Conservation (phyloP, 2,329 filamentous ascomycete species). For the Colletotrichum gigasporum region DNA sequence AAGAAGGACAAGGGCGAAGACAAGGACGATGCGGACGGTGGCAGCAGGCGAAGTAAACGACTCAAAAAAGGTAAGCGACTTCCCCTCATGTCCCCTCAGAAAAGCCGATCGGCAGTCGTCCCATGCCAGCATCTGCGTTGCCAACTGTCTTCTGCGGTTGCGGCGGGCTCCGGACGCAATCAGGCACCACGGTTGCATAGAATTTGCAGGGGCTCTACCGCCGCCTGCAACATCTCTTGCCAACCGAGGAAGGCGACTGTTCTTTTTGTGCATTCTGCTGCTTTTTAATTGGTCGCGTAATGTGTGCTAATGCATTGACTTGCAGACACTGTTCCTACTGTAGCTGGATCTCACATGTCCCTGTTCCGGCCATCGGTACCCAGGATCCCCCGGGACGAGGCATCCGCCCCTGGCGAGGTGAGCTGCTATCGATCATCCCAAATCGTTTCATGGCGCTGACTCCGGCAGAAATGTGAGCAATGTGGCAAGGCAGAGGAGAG, state of each 20-base stretch:
- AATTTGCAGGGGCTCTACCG: slow-evolving; percentile 26
- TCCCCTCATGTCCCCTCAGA: neutral
- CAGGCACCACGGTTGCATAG: neutral
- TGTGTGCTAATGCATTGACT: slow-evolving; percentile 36
- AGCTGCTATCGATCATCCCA: slow-evolving; percentile 20
- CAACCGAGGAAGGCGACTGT: neutral
- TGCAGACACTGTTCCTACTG: slow-evolving; percentile 76
- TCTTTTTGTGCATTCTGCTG: neutral
- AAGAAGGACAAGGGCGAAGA: slow-evolving; percentile 58
- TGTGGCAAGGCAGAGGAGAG: slow-evolving; percentile 83
- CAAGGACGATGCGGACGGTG: slow-evolving; percentile 69
- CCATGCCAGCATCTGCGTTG: slow-evolving; percentile 10
- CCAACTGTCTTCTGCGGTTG: slow-evolving; percentile 8
- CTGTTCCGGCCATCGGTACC: slow-evolving; percentile 86
- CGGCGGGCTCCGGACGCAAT: slow-evolving; percentile 8
- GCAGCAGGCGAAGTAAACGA: slow-evolving; percentile 83
- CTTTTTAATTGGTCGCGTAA: neutral
- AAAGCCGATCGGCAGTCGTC: neutral
- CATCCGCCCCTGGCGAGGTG: slow-evolving; percentile 54
- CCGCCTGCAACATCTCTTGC: slow-evolving; percentile 33
- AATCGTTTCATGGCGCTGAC: slow-evolving; percentile 30
- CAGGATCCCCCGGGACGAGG: slow-evolving; percentile 67
- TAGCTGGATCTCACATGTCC: slow-evolving; percentile 97
- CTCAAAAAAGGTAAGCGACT: slow-evolving; percentile 73
- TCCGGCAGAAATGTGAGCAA: slow-evolving; percentile 78